These are phyloP conservation scores for Candida sp. DNA, from an alignment of 1,139 yeast genomes.

Conservation along the genomic window DNA sequence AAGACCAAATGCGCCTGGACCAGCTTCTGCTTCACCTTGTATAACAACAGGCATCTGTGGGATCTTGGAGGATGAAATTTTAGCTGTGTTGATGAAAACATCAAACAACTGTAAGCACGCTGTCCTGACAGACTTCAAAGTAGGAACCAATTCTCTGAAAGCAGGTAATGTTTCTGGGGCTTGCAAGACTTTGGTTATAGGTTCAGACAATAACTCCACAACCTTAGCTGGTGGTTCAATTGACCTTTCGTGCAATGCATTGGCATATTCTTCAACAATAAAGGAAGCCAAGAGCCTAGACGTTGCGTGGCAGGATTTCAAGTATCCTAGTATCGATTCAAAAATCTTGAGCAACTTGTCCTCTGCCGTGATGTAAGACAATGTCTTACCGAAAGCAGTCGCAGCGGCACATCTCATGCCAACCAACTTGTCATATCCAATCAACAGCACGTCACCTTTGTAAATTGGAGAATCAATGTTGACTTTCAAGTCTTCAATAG, in stretches of 20 bases:
- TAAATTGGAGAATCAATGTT: conserved; percentile 95
- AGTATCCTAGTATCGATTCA: conserved; percentile 40
- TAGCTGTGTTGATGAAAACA: conserved; percentile 77
- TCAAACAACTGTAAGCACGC: conserved; percentile 85
- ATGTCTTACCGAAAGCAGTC: conserved; percentile 72
- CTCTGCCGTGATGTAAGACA: conserved; percentile 57
- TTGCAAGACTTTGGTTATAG: conserved; percentile 40
- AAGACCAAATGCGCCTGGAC: conserved; percentile 89
- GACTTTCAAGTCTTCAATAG: conserved; percentile 63
- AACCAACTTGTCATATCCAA: conserved; percentile 77
- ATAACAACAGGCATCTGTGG: conserved; percentile 90
- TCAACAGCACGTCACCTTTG: conserved; percentile 87
- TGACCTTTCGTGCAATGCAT: conserved; percentile 26
- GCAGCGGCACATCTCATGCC: conserved; percentile 82
- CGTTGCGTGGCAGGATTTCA: conserved; percentile 73
- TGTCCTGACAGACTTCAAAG: conserved; percentile 82
- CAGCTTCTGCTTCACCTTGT: conserved; percentile 95
- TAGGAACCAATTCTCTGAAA: conserved; percentile 88
- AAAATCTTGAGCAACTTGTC: conserved; percentile 39
- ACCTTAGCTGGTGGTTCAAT: conserved; percentile 13
- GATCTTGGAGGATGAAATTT: conserved; percentile 71
- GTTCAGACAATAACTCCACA: conserved; percentile 28
- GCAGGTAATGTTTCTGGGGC: conserved; percentile 52
- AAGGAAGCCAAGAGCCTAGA: conserved; percentile 77
- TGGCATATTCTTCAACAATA: conserved; percentile 75